Percentiles rank a stretch among this genome's conserved stretches.
These are phyloP conservation scores for Eragrostis curvula DNA, from an alignment of 176 grass and related monocot species.

Conservation along the genomic window DNA sequence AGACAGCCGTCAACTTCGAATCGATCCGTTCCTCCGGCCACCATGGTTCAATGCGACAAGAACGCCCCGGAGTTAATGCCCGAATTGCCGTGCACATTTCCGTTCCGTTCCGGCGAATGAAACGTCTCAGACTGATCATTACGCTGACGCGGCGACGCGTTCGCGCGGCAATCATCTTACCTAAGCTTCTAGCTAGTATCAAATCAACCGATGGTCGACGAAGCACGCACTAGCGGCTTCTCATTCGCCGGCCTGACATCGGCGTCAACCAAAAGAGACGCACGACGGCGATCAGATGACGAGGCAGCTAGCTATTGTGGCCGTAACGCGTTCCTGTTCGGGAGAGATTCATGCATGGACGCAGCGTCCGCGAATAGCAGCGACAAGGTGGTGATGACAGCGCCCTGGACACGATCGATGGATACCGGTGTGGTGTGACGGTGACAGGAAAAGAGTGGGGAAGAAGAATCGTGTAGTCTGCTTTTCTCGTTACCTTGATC, in stretches of 20 bases:
- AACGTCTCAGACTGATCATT: not conserved
- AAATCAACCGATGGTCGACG: not conserved
- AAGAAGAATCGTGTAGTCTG: not conserved
- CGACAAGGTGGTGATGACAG: too few species aligned
- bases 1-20: not conserved
- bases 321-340: not conserved
- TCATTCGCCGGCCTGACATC: not conserved
- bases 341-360: not conserved
- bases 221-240: too few species aligned
- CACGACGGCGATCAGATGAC: not conserved
- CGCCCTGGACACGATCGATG: too few species aligned
- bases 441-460: not conserved
- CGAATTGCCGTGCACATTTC: conserved; percentile 32
- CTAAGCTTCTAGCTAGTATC: not conserved
- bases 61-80: conserved; percentile 24
- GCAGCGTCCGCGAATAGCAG: not conserved
- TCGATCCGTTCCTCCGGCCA: not conserved
- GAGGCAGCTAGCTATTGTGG: not conserved
- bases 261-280: not conserved
- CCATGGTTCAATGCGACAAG: not conserved
- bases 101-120: not conserved
- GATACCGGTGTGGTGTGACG: not conserved
- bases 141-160: conserved; percentile 40
- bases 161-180: not conserved
- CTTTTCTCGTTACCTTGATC: not conserved